phyloP scores from a whole-genome alignment of 2,329 filamentous ascomycete genomes.

The Stagonosporopsis chrysanthemi region DNA sequence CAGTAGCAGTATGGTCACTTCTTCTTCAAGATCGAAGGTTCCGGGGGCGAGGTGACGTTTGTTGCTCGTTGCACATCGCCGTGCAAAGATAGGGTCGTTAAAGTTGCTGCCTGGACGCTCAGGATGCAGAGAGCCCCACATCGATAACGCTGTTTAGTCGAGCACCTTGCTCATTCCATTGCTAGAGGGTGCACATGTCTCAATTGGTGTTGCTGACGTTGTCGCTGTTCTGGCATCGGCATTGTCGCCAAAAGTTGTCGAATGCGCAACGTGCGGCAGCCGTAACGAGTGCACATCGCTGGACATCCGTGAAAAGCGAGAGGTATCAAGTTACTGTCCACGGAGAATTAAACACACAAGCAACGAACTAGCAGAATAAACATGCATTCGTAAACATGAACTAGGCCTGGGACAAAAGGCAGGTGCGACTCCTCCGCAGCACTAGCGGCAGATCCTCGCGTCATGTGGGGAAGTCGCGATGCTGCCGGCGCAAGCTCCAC shows the following conservation, averaged over 20 bases:
- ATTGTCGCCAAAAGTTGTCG: not conserved
- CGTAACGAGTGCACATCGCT: not conserved
- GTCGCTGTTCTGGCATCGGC: not conserved
- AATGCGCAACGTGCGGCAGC: not conserved
- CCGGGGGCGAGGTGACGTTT: not conserved
- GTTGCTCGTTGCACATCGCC: not conserved
- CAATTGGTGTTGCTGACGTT: not conserved
- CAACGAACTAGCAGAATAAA: not conserved
- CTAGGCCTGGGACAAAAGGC: not conserved
- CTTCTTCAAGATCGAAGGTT: not conserved
- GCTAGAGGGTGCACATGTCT: not conserved
- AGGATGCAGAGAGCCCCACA: not conserved
- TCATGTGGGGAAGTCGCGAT: constrained; percentile 4
- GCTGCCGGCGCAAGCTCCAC: constrained; percentile 5
- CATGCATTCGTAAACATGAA: not conserved
- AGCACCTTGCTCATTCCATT: not conserved
- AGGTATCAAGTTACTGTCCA: not conserved
- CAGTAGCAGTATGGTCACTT: not conserved
- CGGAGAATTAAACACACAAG: not conserved
- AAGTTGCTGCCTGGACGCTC: constrained; percentile 17
- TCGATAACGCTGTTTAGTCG: not conserved
- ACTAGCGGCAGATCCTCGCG: constrained; percentile 13
- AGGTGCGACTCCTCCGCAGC: not conserved
- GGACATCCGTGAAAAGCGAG: not conserved
- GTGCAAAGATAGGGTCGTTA: not conserved